A percentile compares a stretch with the other conserved stretches of the same genome.
phyloP scores from a whole-genome alignment of 208 protist genomes.

The Crithidia bombi region DNA sequence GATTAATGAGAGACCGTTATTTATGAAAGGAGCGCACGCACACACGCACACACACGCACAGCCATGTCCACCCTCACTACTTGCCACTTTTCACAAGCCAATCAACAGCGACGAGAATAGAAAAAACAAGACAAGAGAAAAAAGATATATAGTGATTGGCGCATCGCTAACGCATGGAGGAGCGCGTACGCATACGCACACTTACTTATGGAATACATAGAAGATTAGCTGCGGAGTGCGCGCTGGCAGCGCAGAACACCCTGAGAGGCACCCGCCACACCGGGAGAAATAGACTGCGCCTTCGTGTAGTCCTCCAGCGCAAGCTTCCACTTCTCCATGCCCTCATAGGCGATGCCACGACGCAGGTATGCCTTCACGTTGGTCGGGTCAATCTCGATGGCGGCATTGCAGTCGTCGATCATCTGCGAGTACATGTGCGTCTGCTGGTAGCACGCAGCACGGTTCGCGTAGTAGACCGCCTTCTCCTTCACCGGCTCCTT shows the following conservation, averaged over 20 bases:
- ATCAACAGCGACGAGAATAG: too few species aligned
- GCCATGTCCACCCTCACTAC: too few species aligned
- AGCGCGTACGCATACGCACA: too few species aligned
- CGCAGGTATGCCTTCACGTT: slow-evolving; percentile 92
- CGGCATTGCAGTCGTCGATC: slow-evolving; percentile 86
- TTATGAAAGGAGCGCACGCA: too few species aligned
- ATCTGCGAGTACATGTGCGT: slow-evolving; percentile 86
- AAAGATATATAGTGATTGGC: too few species aligned
- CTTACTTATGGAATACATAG: too few species aligned
- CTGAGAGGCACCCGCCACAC: slow-evolving; percentile 63
- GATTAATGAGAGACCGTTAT: too few species aligned
- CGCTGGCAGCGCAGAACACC: slow-evolving; percentile 86
- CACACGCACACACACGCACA: too few species aligned
- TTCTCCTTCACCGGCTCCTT: slow-evolving; percentile 65
- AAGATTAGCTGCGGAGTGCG: slow-evolving; percentile 52
- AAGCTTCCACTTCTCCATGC: slow-evolving; percentile 91
- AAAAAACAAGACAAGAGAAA: too few species aligned
- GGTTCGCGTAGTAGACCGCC: slow-evolving; percentile 90
- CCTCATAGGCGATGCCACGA: slow-evolving; percentile 91
- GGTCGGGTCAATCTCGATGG: slow-evolving; percentile 70
- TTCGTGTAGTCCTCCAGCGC: slow-evolving; percentile 88
- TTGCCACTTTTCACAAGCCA: too few species aligned
- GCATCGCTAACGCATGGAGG: too few species aligned
- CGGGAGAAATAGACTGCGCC: slow-evolving; percentile 61
- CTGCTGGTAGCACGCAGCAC: slow-evolving; percentile 91